Conservation (phyloP, 208 protist genomes). For the Trypanosoma lewisi region DNA sequence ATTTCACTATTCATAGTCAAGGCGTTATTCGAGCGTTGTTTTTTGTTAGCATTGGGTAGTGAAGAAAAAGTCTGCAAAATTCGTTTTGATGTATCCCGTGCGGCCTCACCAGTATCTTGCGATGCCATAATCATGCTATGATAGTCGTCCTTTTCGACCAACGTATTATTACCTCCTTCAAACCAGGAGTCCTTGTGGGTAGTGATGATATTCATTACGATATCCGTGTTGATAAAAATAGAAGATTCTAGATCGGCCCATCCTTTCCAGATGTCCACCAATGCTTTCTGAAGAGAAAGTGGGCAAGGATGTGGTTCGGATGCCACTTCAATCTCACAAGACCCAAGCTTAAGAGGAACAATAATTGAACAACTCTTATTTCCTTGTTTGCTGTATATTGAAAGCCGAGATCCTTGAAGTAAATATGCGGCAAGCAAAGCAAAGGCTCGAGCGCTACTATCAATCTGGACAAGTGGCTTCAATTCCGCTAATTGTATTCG, state of each 20-base stretch:
- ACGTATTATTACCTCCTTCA: not conserved
- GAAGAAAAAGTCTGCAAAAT: constrained; percentile 16
- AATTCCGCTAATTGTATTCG: constrained; percentile 41
- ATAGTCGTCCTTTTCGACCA: not conserved
- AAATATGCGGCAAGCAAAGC: constrained; percentile 70
- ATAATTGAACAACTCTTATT: constrained; percentile 53
- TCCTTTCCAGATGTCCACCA: constrained; percentile 73
- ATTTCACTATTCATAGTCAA: not conserved
- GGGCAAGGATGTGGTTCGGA: constrained; percentile 67
- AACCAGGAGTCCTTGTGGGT: constrained; percentile 61
- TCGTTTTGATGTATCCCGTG: constrained; percentile 18
- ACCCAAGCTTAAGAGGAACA: constrained; percentile 48
- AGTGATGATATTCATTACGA: constrained; percentile 70
- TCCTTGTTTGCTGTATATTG: constrained; percentile 39
- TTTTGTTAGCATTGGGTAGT: not conserved
- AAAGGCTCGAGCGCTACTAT: constrained; percentile 56
- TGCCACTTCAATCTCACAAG: constrained; percentile 46
- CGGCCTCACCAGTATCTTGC: not conserved
- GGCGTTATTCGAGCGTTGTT: not conserved
- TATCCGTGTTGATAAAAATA: constrained; percentile 58
- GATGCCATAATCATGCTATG: not conserved
- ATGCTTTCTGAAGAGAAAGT: constrained; percentile 55
- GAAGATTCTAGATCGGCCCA: constrained; percentile 20
- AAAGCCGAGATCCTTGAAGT: constrained; percentile 72
- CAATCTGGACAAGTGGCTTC: constrained; percentile 24